Evolutionary conservation across 768 basidiomycete species (phyloP), one percentile per base, ranked within the genome.

Genomic region (Leccinum arenicola): DNA sequence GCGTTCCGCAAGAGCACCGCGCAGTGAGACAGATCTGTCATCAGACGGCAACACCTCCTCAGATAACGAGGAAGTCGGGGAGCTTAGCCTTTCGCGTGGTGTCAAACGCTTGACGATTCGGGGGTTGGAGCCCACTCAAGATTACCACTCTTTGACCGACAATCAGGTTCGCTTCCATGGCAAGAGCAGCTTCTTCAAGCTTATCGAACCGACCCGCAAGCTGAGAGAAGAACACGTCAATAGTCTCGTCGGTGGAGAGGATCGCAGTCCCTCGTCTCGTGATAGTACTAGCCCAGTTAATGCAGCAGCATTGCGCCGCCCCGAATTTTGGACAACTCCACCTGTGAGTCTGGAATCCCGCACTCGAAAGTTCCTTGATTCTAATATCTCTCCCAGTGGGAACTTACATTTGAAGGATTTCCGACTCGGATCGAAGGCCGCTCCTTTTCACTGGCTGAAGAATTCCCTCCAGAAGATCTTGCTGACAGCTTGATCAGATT

Each of bases 401-500:
- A 88, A 68, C 66, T 78, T 43, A 70, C 69, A 27, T 85, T 79
- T 66, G 85, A 86, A 70, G 78, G 80, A 19, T 71, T 74, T 52
- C 73, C 73, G 62, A 62, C 68, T 45, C 66, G 66, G 36, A 59
- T 63, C 3, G 59, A 68, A 5, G 43, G 56, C 19, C 60, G 80
- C 56, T 67, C 73, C 50, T 62, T 67, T 48, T 70, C 78, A 59
- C 64, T 81, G 15, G 61, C 69, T 45, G 71, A 76, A n/a, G 61
- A 68, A 67, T 86, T 89, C 51, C 93, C 92, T 40, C 83, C 89
- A 0, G 66, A 72, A 15, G 86, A 88, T 58, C 81, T 93, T 17
- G 81, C 81, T 8, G 66, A 72, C 29, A 68, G 64, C 17, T 78
- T 97, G 31, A 82, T 95, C 62, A 74, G 83, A 40, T 75, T 87